phyloP scores from a whole-genome alignment of 768 basidiomycete genomes.

The Leucocoprinus birnbaumii region DNA sequence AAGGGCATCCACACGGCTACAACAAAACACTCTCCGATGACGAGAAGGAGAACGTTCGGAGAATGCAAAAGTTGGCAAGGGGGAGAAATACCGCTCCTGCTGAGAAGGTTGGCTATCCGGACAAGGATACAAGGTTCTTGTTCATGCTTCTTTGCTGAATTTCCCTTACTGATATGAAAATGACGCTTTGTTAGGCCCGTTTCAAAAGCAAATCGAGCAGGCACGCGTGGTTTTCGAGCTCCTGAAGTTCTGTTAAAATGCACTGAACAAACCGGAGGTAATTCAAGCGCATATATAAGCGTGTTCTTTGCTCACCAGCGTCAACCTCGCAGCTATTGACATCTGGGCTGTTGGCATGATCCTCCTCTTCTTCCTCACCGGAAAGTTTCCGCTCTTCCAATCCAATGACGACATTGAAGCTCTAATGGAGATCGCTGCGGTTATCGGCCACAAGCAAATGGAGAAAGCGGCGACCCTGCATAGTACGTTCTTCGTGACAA shows the following conservation, averaged over 20 bases:
- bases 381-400: conserved; percentile 93
- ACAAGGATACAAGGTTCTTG: conserved; percentile 72
- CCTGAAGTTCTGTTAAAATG: conserved; percentile 97
- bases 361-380: conserved; percentile 85
- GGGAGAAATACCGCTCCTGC: conserved; percentile 47
- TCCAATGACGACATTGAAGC: conserved; percentile 95
- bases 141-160: too few species aligned
- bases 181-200: conserved; percentile 70
- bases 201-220: conserved; percentile 89
- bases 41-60: conserved; percentile 47
- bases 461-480: conserved; percentile 86
- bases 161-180: not conserved
- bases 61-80: conserved; percentile 59
- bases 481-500: conserved; percentile 52
- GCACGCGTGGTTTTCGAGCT: conserved; percentile 94
- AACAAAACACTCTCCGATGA: conserved; percentile 40
- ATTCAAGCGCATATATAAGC: conserved; percentile 21
- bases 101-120: conserved; percentile 76
- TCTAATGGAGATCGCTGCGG: conserved; percentile 87
- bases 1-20: conserved; percentile 67
- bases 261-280: conserved; percentile 88
- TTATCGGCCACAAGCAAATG: conserved; percentile 81
- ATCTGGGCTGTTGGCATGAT: conserved; percentile 96
- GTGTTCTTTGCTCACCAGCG: conserved; percentile 2
- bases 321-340: conserved; percentile 73